Conservation (phyloP, 2,329 filamentous ascomycete species). For the Coniochaeta sp. region DNA sequence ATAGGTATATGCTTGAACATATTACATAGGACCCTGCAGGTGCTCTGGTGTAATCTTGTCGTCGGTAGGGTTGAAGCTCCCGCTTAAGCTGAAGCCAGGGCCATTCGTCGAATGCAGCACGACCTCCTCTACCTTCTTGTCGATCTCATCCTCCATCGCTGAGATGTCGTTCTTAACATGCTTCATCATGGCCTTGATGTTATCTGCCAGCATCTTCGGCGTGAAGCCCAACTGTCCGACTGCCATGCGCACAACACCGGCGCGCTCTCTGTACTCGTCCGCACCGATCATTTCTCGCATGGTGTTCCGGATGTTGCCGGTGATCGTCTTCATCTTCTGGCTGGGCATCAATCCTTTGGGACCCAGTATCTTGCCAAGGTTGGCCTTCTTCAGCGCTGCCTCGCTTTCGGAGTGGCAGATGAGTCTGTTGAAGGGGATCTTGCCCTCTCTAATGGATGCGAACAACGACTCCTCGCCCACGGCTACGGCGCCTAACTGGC, state of each 20-base stretch:
- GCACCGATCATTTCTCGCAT: conserved; percentile 80
- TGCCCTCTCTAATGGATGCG: conserved; percentile 63
- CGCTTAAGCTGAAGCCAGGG: conserved; percentile 81
- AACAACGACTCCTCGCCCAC: conserved; percentile 86
- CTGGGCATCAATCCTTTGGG: conserved; percentile 91
- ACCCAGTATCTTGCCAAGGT: conserved; percentile 73
- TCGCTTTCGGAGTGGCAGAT: conserved; percentile 79
- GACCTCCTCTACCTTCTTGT: conserved; percentile 66
- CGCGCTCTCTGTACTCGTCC: conserved; percentile 77
- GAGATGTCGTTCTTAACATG: conserved; percentile 72
- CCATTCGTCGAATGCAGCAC: conserved; percentile 83
- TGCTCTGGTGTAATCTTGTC: conserved; percentile 46
- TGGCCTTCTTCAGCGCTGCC: conserved; percentile 72
- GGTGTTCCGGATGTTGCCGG: conserved; percentile 66
- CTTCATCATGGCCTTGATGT: conserved; percentile 71
- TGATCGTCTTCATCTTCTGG: conserved; percentile 80
- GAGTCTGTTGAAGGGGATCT: conserved; percentile 81
- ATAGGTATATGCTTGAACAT: background rate
- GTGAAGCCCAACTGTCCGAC: conserved; percentile 86
- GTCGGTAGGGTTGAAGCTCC: conserved; percentile 60
- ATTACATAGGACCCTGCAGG: conserved; percentile 47
- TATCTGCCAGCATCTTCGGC: conserved; percentile 76
- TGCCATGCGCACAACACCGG: conserved; percentile 81
- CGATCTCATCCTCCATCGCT: conserved; percentile 53
- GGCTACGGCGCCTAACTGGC: conserved; percentile 68